Conservation (phyloP, 768 basidiomycete species). For the Boletus vermiculosoides region DNA sequence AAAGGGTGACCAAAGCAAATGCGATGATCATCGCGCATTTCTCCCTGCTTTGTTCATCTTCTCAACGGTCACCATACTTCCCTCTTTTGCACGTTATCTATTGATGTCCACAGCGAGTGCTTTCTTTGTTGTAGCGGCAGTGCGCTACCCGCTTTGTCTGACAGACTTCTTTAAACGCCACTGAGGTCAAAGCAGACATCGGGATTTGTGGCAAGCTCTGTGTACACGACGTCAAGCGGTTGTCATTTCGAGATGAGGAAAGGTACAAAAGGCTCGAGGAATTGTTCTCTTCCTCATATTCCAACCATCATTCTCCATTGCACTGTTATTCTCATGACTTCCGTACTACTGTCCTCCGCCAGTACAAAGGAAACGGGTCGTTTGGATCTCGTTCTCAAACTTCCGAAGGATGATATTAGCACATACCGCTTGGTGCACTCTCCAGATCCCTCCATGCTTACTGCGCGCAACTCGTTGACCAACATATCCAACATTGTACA, state of each 20-base stretch:
- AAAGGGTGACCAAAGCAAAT: slow-evolving; percentile 4
- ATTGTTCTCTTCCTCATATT: background rate
- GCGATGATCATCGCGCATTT: background rate
- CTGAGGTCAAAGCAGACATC: slow-evolving; percentile 19
- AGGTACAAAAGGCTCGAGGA: slow-evolving; percentile 20
- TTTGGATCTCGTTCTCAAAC: background rate
- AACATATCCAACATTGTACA: slow-evolving; percentile 9
- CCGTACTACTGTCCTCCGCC: background rate
- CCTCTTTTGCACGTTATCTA: background rate
- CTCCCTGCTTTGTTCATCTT: slow-evolving; percentile 25
- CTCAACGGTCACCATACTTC: slow-evolving; percentile 7
- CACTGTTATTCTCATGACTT: slow-evolving; percentile 7
- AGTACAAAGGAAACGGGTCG: background rate
- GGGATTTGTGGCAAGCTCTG: slow-evolving; percentile 1
- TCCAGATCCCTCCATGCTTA: slow-evolving; percentile 8
- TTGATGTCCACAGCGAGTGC: slow-evolving; percentile 6
- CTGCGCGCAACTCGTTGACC: slow-evolving; percentile 3
- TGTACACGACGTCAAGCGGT: slow-evolving; percentile 9
- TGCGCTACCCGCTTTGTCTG: slow-evolving; percentile 22
- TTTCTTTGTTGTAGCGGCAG: slow-evolving; percentile 18
- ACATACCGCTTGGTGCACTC: slow-evolving; percentile 9
- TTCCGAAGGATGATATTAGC: slow-evolving; percentile 3
- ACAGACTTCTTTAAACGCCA: slow-evolving; percentile 7
- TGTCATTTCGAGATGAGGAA: slow-evolving; percentile 4
- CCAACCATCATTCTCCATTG: background rate